Evolutionary conservation across 2,329 filamentous ascomycete genomes (phyloP).

Genomic region (Gyromitra esculenta): DNA sequence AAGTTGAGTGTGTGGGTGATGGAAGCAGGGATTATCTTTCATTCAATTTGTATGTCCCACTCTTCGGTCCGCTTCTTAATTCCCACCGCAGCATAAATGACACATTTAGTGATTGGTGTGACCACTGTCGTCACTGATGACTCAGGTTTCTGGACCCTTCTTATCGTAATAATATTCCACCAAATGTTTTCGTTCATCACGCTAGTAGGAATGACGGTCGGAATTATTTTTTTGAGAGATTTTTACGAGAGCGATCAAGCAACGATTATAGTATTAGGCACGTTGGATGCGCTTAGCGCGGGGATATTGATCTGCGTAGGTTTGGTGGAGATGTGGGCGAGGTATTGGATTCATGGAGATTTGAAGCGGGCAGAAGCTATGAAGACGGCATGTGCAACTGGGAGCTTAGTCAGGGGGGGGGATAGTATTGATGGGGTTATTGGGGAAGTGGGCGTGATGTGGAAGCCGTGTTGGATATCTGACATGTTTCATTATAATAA

Average conservation of each 20-base stretch:
- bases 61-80: neutral
- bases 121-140: conserved; percentile 71
- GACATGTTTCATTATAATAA: neutral
- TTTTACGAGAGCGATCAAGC: conserved; percentile 78
- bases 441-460: conserved; percentile 76
- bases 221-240: conserved; percentile 73
- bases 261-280: conserved; percentile 77
- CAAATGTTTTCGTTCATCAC: conserved; percentile 80
- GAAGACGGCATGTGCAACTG: conserved; percentile 65
- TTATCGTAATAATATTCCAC: conserved; percentile 77
- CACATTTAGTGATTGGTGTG: conserved; percentile 68
- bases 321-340: conserved; percentile 80
- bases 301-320: conserved; percentile 83
- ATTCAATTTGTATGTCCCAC: conserved; percentile 70
- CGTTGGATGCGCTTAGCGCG: conserved; percentile 76
- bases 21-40: conserved; percentile 78
- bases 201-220: conserved; percentile 81
- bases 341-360: conserved; percentile 74
- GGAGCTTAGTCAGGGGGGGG: conserved; percentile 70
- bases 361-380: conserved; percentile 58
- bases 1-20: conserved; percentile 65
- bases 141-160: conserved; percentile 68
- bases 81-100: neutral
- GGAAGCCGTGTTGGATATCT: neutral
- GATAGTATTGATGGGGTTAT: conserved; percentile 74